These are phyloP conservation scores for Gaeumannomyces sp. DNA, from an alignment of 2,329 filamentous ascomycete genomes.

Conservation along the genomic window DNA sequence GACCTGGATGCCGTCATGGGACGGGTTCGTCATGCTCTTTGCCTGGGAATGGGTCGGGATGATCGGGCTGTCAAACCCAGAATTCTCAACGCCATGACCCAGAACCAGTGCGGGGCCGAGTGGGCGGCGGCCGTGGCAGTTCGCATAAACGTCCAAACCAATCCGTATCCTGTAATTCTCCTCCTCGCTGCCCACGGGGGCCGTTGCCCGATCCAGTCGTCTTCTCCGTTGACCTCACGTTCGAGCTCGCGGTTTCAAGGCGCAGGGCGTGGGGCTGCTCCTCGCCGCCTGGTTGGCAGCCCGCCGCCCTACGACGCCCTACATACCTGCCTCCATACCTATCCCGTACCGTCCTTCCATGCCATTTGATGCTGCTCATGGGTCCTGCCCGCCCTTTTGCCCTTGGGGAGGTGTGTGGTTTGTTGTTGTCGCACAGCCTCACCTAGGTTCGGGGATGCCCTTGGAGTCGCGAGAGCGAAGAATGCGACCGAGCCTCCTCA, in stretches of 20 bases:
- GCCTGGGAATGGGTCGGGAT: too few relatives aligned
- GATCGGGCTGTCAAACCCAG: neutral
- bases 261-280: neutral
- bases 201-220: neutral
- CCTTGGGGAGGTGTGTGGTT: neutral
- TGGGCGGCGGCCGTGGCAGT: neutral
- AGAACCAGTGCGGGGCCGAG: too few relatives aligned
- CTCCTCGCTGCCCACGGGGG: neutral
- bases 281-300: too few relatives aligned
- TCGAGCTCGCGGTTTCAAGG: neutral
- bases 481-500: neutral
- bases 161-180: neutral
- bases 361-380: neutral
- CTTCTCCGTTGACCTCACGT: neutral
- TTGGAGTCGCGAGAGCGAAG: neutral
- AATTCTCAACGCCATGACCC: neutral
- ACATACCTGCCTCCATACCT: too few relatives aligned
- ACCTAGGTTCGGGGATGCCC: neutral
- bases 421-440: neutral
- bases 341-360: neutral
- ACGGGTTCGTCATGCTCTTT: neutral
- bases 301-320: too few relatives aligned
- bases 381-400: too few relatives aligned
- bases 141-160: neutral
- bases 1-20: neutral